Conservation (phyloP, 306 rosid species). For the Delonix regia region DNA sequence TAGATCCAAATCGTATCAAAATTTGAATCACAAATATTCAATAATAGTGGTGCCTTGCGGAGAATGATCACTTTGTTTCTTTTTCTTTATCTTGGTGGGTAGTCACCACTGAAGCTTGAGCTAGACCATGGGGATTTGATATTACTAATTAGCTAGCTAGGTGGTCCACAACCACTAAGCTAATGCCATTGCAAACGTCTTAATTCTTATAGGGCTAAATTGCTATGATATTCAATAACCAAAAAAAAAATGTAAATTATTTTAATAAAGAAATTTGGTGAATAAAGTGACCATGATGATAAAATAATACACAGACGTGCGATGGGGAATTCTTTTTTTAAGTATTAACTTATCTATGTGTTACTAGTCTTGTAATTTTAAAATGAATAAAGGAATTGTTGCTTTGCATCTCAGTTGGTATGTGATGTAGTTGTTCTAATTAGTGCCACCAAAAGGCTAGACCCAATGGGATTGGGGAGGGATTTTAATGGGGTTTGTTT, state of each 20-base stretch:
- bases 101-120: constrained; percentile 30
- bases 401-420: constrained; percentile 46
- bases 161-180: constrained; percentile 53
- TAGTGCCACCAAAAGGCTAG: constrained; percentile 69
- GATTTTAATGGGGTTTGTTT: constrained; percentile 58
- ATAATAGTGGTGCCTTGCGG: constrained; percentile 34
- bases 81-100: constrained; percentile 38
- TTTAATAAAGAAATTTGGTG: constrained; percentile 23
- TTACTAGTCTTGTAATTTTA: neutral
- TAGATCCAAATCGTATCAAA: neutral
- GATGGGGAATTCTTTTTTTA: constrained; percentile 28
- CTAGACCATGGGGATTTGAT: constrained; percentile 39
- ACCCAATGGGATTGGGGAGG: constrained; percentile 57
- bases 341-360: neutral
- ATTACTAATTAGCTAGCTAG: neutral
- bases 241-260: constrained; percentile 1
- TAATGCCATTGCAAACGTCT: constrained; percentile 20
- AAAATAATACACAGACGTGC: constrained; percentile 72
- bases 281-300: constrained; percentile 64
- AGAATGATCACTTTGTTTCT: constrained; percentile 20
- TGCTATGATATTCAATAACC: neutral
- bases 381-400: constrained; percentile 38
- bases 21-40: neutral
- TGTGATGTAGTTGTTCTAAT: constrained; percentile 38
- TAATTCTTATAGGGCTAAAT: constrained; percentile 24